Percentiles rank a stretch among this genome's conserved stretches.
These are phyloP conservation scores for Thalassiosira mediterranea DNA, from an alignment of 352 stramenopile genomes.

Conservation along the genomic window DNA sequence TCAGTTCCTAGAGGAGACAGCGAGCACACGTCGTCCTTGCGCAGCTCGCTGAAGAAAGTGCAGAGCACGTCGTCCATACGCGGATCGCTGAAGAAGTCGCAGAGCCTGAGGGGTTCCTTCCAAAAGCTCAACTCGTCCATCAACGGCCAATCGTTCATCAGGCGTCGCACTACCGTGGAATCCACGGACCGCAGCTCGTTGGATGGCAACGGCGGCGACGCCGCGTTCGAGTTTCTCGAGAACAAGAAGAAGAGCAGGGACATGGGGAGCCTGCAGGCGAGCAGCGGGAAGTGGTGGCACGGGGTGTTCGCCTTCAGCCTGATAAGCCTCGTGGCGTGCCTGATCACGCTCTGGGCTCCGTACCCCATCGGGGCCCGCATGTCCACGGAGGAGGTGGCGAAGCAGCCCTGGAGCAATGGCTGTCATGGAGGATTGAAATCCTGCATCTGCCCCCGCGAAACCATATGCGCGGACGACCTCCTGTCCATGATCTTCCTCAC, in stretches of 20 bases:
- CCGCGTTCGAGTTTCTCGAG: neutral
- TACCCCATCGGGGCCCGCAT: conserved; percentile 46
- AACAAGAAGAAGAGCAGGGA: neutral
- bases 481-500: conserved; percentile 55
- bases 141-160: neutral
- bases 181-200: neutral
- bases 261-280: neutral
- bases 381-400: conserved; percentile 38
- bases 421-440: conserved; percentile 29
- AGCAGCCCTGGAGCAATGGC: conserved; percentile 37
- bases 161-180: neutral
- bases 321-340: conserved; percentile 28
- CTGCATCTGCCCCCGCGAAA: conserved; percentile 53
- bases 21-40: neutral
- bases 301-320: conserved; percentile 40
- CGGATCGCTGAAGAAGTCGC: neutral
- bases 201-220: neutral
- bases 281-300: conserved; percentile 34
- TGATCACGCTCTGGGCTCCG: conserved; percentile 45
- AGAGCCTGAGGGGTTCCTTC: neutral
- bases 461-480: conserved; percentile 51
- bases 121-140: neutral
- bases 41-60: neutral
- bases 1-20: neutral
- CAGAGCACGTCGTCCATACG: neutral